Base-by-base conservation (phyloP, 2,329 filamentous ascomycete species). In the Rugonectria rugulosa region DNA sequence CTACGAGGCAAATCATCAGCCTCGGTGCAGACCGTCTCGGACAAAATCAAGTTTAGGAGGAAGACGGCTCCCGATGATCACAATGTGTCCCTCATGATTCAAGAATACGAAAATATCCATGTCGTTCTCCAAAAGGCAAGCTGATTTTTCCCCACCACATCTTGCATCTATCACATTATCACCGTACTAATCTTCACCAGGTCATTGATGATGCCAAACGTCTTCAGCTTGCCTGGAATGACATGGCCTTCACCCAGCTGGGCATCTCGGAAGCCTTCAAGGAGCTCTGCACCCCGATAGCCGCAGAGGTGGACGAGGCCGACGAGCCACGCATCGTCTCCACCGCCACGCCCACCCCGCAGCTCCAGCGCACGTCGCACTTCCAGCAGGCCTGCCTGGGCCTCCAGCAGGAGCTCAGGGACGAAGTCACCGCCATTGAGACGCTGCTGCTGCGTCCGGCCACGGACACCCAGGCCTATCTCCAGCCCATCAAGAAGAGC, bases 11-110 rank as follows among this genome's bases (percentile, higher is more conserved):
- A 52, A 23, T 47, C 49, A 3, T 49, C 55, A 26, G 50, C 32
- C 50, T 48, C 50, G 20, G 46, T 58, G 41, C 55, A 58, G 45
- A 50, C 52, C n/a, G 52, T 59, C 11, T 53, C 55, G 38, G 43
- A 24, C 38, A 47, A 45, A 26, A 27, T 56, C 21, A 59, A 56
- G 44, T n/a, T 59, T 17, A 47, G 29, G 23, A 50, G 43, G 26
- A 47, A 29, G 24, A 24, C 52, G 6, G 41, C 52, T 26, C 24
- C 41, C 12, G 52, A 59, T 32, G 46, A 59, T 14, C 45, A 55
- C 32, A 36, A 51, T 43, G 56, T 51, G 31, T 24, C 49, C 7
- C 29, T 41, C 7, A 27, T 56, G 23, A 32, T 59, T 19, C 47
- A 42, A 15, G 56, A 59, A 24, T 59, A 59, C 31, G 52, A 59